Percentiles rank a stretch among this genome's conserved stretches.
Evolutionary conservation across 345 rosid genomes (phyloP).

Genomic region (Bruguiera gymnorhiza): DNA sequence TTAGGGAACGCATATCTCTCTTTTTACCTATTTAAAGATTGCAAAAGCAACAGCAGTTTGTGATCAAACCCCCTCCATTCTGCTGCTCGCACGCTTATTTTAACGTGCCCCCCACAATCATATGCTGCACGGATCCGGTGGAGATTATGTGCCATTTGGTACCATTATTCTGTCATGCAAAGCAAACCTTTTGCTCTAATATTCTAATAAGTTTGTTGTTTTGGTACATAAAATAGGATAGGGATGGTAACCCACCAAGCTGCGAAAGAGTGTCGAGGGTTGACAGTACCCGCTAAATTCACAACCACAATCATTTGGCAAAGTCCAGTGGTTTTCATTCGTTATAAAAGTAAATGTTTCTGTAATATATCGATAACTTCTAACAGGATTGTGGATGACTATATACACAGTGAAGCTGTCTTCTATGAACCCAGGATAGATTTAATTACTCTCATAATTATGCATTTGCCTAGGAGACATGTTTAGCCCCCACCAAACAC

Average conservation of each 20-base stretch:
- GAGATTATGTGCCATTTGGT: conserved; percentile 8
- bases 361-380: too few relatives aligned
- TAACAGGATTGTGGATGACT: too few relatives aligned
- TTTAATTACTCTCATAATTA: too few relatives aligned
- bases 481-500: too few relatives aligned
- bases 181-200: too few relatives aligned
- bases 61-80: neutral
- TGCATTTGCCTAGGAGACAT: too few relatives aligned
- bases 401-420: too few relatives aligned
- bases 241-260: too few relatives aligned
- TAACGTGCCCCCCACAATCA: conserved; percentile 20
- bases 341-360: too few relatives aligned
- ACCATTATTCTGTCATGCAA: conserved; percentile 7
- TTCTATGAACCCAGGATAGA: too few relatives aligned
- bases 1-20: neutral
- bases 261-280: neutral
- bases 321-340: too few relatives aligned
- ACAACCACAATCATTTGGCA: neutral
- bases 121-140: conserved; percentile 7
- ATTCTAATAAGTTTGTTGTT: neutral
- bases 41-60: neutral
- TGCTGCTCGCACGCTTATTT: conserved; percentile 8
- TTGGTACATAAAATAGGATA: neutral
- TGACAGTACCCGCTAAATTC: neutral
- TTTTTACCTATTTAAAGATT: neutral